These are phyloP conservation scores for Sporothrix schenckii DNA, from an alignment of 2,329 filamentous ascomycete species.

Conservation along the genomic window DNA sequence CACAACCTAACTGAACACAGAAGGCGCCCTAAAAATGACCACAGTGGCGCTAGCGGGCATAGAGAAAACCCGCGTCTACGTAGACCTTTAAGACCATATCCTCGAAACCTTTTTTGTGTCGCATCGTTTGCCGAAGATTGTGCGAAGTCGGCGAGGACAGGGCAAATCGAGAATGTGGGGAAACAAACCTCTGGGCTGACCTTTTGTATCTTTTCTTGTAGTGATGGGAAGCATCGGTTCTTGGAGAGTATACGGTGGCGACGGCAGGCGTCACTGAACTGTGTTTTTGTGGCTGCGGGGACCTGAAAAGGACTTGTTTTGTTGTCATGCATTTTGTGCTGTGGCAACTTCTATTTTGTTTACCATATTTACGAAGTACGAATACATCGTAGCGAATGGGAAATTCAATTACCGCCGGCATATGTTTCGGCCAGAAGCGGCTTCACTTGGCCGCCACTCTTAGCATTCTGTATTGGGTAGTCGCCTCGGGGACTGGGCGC, in stretches of 20 bases:
- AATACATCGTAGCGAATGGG: no score
- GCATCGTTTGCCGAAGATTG: constrained; percentile 27
- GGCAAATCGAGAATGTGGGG: constrained; percentile 14
- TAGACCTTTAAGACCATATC: neutral
- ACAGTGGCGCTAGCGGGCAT: constrained; percentile 9
- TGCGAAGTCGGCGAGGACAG: constrained; percentile 25
- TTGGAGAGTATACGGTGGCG: neutral
- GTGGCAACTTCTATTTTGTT: no score
- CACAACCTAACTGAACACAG: constrained; percentile 2
- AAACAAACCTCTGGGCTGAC: neutral
- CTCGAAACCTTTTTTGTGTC: constrained; percentile 4
- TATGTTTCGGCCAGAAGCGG: constrained; percentile 28
- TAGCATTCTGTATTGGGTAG: neutral
- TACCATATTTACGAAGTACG: no score
- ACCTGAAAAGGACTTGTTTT: no score
- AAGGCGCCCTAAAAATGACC: neutral
- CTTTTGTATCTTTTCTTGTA: neutral
- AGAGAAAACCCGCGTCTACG: constrained; percentile 4
- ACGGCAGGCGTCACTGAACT: neutral
- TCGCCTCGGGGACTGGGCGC: constrained; percentile 13
- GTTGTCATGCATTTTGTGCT: no score
- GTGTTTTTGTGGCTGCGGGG: no score
- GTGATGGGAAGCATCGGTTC: no score
- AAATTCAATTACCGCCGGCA: neutral
- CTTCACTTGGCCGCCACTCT: constrained; percentile 23